Conservation (phyloP, 257 asterid genomes). For the Scutellaria galericulata region DNA sequence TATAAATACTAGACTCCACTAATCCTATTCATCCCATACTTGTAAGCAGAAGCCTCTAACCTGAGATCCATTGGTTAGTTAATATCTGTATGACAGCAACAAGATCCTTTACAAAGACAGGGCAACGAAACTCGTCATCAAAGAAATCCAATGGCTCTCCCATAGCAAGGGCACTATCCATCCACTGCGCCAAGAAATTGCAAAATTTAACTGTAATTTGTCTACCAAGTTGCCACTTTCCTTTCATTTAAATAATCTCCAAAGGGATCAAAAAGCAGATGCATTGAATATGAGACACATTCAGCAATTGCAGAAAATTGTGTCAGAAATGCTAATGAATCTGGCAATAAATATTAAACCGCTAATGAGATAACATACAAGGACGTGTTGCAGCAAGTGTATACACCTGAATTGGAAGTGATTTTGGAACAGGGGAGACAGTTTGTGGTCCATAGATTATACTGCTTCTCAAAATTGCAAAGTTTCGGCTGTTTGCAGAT, state of each 20-base stretch:
- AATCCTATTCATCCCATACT: not conserved
- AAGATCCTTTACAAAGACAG: slow-evolving; percentile 87
- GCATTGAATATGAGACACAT: not conserved
- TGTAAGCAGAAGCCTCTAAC: slow-evolving; percentile 45
- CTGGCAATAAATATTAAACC: not conserved
- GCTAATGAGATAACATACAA: slow-evolving; percentile 20
- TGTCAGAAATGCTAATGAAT: slow-evolving; percentile 14
- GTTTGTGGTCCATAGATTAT: slow-evolving; percentile 95
- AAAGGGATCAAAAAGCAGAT: slow-evolving; percentile 14
- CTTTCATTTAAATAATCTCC: slow-evolving; percentile 1
- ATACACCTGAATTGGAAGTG: slow-evolving; percentile 90
- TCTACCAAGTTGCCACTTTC: slow-evolving; percentile 1
- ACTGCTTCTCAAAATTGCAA: slow-evolving; percentile 92
- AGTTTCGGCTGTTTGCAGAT: slow-evolving; percentile 61
- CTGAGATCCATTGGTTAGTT: slow-evolving; percentile 76
- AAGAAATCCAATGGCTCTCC: slow-evolving; percentile 72
- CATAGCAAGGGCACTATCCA: slow-evolving; percentile 78
- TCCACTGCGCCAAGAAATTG: slow-evolving; percentile 69
- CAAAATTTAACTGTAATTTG: not conserved
- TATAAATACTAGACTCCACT: slow-evolving; percentile 1
- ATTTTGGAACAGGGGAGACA: slow-evolving; percentile 77
- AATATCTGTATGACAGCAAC: slow-evolving; percentile 53
- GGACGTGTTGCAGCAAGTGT: slow-evolving; percentile 25
- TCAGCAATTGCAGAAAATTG: not conserved
- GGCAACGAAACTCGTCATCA: slow-evolving; percentile 91